Conservation (phyloP, 495 filamentous ascomycete genomes). For the Aspergillus avenaceus region DNA sequence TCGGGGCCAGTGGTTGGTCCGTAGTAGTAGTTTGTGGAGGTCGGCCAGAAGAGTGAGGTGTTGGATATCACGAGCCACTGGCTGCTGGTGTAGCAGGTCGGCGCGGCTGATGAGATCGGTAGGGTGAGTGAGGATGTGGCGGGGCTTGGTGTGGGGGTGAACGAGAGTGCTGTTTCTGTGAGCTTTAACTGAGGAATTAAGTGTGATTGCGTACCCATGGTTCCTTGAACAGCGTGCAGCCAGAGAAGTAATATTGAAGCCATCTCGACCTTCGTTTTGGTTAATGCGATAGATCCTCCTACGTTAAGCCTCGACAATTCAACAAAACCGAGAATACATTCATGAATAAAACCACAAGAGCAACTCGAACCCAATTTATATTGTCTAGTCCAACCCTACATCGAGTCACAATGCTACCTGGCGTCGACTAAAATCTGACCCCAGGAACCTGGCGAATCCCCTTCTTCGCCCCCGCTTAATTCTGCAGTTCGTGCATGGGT, state of each 20-base stretch:
- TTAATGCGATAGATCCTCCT: no score
- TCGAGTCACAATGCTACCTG: background rate
- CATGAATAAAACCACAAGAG: no score
- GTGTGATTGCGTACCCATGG: no score
- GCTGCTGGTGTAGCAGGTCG: slow-evolving; percentile 12
- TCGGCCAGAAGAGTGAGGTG: slow-evolving; percentile 26
- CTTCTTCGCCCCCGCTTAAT: background rate
- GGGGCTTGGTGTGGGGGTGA: no score
- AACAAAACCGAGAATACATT: no score
- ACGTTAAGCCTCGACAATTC: no score
- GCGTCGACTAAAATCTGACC: background rate
- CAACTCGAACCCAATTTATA: no score
- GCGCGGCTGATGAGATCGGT: background rate
- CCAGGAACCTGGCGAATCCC: background rate
- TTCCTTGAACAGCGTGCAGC: no score
- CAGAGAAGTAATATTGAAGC: no score
- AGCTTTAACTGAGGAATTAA: no score
- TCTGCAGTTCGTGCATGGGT: background rate
- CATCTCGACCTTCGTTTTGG: no score
- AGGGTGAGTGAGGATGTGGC: background rate
- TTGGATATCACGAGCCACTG: slow-evolving; percentile 23
- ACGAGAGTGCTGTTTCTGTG: no score
- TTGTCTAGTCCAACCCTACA: background rate
- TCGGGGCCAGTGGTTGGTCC: slow-evolving; percentile 21
- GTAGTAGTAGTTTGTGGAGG: slow-evolving; percentile 25